phyloP scores from a whole-genome alignment of 2,329 filamentous ascomycete genomes.

The Epichloe baconii region DNA sequence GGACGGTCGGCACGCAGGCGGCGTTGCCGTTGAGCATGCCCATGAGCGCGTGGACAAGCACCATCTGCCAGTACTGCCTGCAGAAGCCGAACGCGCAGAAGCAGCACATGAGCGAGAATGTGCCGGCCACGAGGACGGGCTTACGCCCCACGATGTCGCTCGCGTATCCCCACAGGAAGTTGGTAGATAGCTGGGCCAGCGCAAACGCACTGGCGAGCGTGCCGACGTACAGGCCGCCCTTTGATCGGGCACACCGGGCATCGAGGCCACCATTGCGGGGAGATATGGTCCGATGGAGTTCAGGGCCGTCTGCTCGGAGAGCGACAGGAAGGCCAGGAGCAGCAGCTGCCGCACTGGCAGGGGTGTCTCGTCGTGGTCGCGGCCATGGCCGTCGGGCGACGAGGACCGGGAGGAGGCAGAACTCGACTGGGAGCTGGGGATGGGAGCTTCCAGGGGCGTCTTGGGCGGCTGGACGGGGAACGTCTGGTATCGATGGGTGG shows the following conservation, averaged over 20 bases:
- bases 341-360: conserved; percentile 72
- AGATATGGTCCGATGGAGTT: conserved; percentile 96
- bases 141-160: conserved; percentile 60
- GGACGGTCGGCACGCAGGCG: conserved; percentile 80
- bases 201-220: conserved; percentile 85
- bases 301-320: conserved; percentile 89
- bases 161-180: conserved; percentile 50
- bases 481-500: conserved; percentile 59
- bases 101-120: conserved; percentile 66
- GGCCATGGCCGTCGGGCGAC: conserved; percentile 18
- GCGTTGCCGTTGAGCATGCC: conserved; percentile 91
- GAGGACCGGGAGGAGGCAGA: conserved; percentile 6
- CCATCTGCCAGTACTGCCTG: conserved; percentile 66
- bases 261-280: conserved; percentile 78
- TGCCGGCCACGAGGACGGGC: conserved; percentile 64
- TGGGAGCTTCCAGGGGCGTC: conserved; percentile 39
- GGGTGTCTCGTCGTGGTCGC: conserved; percentile 48
- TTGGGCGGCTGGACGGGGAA: conserved; percentile 65
- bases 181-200: conserved; percentile 80
- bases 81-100: conserved; percentile 85
- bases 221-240: conserved; percentile 81
- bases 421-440: conserved; percentile 10
- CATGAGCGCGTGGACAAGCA: conserved; percentile 80
- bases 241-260: conserved; percentile 60
- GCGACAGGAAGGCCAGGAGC: conserved; percentile 73